Percentiles rank a stretch among this genome's conserved stretches.
Conservation (phyloP, 345 rosid genomes). For the Raphanus sativus region DNA sequence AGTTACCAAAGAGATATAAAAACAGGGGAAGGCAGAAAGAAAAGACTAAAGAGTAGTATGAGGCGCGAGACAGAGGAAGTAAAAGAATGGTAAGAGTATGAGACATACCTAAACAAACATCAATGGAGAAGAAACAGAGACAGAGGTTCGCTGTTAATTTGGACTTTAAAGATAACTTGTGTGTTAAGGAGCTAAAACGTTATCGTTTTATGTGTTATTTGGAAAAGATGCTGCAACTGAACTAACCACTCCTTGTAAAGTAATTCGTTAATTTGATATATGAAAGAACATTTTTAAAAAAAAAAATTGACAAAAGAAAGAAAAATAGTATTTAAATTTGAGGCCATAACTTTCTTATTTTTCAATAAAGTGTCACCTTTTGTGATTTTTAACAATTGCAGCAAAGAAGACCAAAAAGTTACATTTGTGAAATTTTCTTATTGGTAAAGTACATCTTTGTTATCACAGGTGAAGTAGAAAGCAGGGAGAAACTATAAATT, state of each 20-base stretch:
- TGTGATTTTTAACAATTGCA: too few relatives aligned
- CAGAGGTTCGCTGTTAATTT: not conserved
- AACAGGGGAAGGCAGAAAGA: not conserved
- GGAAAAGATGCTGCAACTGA: too few relatives aligned
- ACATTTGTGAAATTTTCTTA: too few relatives aligned
- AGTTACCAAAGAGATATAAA: conserved; percentile 1
- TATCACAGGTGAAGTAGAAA: too few relatives aligned
- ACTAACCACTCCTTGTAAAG: not conserved
- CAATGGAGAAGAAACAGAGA: conserved; percentile 14
- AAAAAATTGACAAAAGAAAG: too few relatives aligned
- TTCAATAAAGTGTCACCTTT: too few relatives aligned
- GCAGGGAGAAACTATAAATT: too few relatives aligned
- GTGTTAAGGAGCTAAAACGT: not conserved
- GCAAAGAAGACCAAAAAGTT: too few relatives aligned
- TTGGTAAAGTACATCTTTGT: too few relatives aligned
- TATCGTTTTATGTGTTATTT: not conserved
- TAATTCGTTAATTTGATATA: not conserved
- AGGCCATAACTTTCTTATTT: too few relatives aligned
- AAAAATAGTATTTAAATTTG: too few relatives aligned
- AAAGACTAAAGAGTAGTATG: conserved; percentile 1
- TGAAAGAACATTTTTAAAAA: too few relatives aligned
- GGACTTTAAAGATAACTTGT: not conserved
- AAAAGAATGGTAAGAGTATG: not conserved
- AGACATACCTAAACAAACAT: conserved; percentile 25
- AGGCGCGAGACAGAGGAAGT: not conserved